Base-by-base conservation (phyloP, 2,329 filamentous ascomycete species). In the Aspergillus clavatus region DNA sequence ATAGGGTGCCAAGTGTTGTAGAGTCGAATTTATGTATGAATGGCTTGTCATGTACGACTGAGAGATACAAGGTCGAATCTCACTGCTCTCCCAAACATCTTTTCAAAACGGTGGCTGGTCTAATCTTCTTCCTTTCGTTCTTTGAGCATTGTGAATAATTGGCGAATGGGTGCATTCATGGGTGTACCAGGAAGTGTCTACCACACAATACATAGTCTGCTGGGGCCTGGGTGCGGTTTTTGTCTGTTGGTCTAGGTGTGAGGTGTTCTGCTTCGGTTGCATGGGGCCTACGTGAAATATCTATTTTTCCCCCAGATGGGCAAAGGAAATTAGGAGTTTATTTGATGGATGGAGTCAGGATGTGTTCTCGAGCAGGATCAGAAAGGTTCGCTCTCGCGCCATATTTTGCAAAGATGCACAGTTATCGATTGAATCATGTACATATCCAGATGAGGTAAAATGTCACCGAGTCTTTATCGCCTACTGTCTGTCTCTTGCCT, bases 41-140 rank as follows among this genome's bases (percentile, higher is more conserved):
- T 48, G 53, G 49, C 37, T 41, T 50, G 44, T 48, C 45, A 51
- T 56, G 53, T 56, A 58, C 50, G 46, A 48, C 45, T 42, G 52
- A 46, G 45, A 50, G 45, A 40, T 22, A 41, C 41, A 46, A 33
- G 46, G 40, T 49, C 35, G 43, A 49, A 46, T 40, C 40, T 18
- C 43, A 35, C 31, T 47, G 18, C 40, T 49, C 31, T 35, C 18
- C 10, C 31, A 35, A 33, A 5, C 10, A 3, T 35, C 16, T 35
- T 5, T 10, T 16, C 5, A n/a, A 8, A 14, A 35, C 18, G 10
- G 18, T 21, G 31, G 18, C 42, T 42, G 33, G n/a, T 52, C 44
- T 42, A 22, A 43, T 37, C 37, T 36, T 43, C 42, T 38, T 50
- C 10, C 37, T 26, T 29, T 37, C 36, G 18, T 53, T 37, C 27